Conservation (phyloP, 805 yeast genomes). For the Sugiyamaella valdiviana region DNA sequence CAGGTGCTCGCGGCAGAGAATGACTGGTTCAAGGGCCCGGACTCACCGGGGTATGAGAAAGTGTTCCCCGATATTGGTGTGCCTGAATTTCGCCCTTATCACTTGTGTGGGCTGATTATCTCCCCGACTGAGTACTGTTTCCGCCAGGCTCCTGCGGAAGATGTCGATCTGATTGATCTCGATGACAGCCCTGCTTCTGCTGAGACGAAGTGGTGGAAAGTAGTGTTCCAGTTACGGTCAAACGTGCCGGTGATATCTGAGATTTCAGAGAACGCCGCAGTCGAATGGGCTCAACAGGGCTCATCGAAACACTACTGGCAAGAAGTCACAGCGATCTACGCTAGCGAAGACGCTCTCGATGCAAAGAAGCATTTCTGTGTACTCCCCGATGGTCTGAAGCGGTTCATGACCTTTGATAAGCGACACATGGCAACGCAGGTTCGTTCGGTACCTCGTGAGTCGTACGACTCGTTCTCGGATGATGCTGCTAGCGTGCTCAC, state of each 20-base stretch:
- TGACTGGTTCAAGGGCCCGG: slow-evolving; percentile 13
- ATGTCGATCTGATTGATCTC: slow-evolving; percentile 13
- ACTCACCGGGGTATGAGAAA: slow-evolving; percentile 1
- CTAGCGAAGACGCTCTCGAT: slow-evolving; percentile 16
- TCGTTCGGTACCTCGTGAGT: not conserved
- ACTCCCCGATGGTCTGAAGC: slow-evolving; percentile 9
- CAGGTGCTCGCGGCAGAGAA: not conserved
- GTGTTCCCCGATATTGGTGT: slow-evolving; percentile 11
- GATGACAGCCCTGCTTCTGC: slow-evolving; percentile 2
- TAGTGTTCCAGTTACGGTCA: not conserved
- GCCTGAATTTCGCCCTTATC: slow-evolving; percentile 17
- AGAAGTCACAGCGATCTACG: slow-evolving; percentile 21
- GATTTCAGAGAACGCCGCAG: slow-evolving; percentile 13
- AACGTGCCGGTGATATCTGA: not conserved
- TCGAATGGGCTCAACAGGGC: slow-evolving; percentile 17
- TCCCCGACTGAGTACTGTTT: slow-evolving; percentile 22
- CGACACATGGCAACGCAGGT: not conserved
- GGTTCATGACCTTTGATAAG: slow-evolving; percentile 14
- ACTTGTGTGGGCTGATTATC: slow-evolving; percentile 16
- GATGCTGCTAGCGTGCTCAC: not conserved
- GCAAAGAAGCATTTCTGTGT: slow-evolving; percentile 4
- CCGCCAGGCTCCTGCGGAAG: slow-evolving; percentile 2
- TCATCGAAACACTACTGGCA: slow-evolving; percentile 19
- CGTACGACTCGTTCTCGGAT: not conserved
- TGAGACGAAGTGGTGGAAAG: slow-evolving; percentile 13